Base-by-base conservation (phyloP, 1,284 basidiomycete genomes). In the Sanguinoderma infundibulare region DNA sequence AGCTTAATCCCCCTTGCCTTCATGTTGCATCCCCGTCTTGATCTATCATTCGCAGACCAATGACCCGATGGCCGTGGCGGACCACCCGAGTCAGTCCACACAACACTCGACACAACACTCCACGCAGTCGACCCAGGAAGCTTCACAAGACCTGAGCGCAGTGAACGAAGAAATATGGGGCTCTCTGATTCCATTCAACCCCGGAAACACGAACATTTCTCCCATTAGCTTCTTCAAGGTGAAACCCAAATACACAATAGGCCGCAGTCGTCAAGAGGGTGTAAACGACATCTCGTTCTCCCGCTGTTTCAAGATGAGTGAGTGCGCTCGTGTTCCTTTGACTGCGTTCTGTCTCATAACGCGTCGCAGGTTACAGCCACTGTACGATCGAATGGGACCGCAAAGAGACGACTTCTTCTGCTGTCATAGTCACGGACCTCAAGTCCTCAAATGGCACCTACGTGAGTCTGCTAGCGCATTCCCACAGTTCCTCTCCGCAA, bases 361-460 rank as follows among this genome's bases (percentile, higher is more conserved):
- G 22, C 8, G 1, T 30, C 4, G 14, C 63, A 92, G 90, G 90
- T 72, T 88, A 87, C 65, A 74, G 73, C 2, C 91, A 93, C 67
- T 87, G 86, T 68, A 73, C 73, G 14, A 83, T 93, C 57, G 74
- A 74, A 5, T 92, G 90, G 90, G 86, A 91, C 66, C 88, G 89
- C 8, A 74, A 71, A 17, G 80, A 85, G 26, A 72, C 75, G 26
- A 70, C 73, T 0, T 76, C 79, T 40, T 82, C 86, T 0, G 81
- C 83, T 6, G 85, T 95, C 5, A 81, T 81, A 39, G 82, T 96
- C 12, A 78, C 80, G 12, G 94, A 96, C 75, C 74, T 75, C 49
- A 46, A 34, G 7, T 94, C 91, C 15, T 92, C 89, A 56, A 96
- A 96, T n/a, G 65, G 94, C 0, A 95, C 94, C 8, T 96, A 83